Percentiles rank a stretch among this genome's conserved stretches.
These are phyloP conservation scores for Chenopodium suecicum DNA, from an alignment of 148 eudicot genomes.

Conservation along the genomic window DNA sequence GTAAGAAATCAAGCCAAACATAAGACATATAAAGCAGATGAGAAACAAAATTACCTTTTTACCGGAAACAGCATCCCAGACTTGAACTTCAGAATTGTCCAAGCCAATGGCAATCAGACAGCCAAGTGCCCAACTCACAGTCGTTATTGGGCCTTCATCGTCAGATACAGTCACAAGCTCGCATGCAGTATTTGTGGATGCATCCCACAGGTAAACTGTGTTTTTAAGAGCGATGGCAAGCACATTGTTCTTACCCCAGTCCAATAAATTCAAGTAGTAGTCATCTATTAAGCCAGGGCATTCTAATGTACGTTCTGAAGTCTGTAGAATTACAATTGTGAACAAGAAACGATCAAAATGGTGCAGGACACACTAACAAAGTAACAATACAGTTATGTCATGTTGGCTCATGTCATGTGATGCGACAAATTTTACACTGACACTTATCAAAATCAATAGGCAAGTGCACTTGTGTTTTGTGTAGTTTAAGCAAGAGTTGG, in stretches of 20 bases:
- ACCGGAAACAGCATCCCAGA: slow-evolving; percentile 75
- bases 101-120: slow-evolving; percentile 68
- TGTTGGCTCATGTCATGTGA: too few species aligned
- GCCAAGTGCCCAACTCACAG: slow-evolving; percentile 89
- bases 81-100: slow-evolving; percentile 70
- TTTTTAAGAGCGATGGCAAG: slow-evolving; percentile 74
- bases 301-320: slow-evolving; percentile 65
- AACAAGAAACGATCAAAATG: too few species aligned
- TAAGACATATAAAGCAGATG: neutral
- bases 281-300: slow-evolving; percentile 79
- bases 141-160: slow-evolving; percentile 74
- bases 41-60: slow-evolving; percentile 38
- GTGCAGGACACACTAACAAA: neutral
- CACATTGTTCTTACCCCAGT: slow-evolving; percentile 79
- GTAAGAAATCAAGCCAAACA: neutral
- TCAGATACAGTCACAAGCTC: slow-evolving; percentile 72
- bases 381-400: too few species aligned
- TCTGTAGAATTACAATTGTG: slow-evolving; percentile 30
- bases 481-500: too few species aligned
- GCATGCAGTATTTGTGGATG: slow-evolving; percentile 48
- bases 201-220: slow-evolving; percentile 78
- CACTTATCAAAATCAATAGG: too few species aligned
- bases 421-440: too few species aligned
- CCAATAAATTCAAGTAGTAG: slow-evolving; percentile 73
- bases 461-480: too few species aligned